A percentile compares a stretch with the other conserved stretches of the same genome.
Conservation (phyloP, 129 eudicot genomes). For the Lactuca saligna region DNA sequence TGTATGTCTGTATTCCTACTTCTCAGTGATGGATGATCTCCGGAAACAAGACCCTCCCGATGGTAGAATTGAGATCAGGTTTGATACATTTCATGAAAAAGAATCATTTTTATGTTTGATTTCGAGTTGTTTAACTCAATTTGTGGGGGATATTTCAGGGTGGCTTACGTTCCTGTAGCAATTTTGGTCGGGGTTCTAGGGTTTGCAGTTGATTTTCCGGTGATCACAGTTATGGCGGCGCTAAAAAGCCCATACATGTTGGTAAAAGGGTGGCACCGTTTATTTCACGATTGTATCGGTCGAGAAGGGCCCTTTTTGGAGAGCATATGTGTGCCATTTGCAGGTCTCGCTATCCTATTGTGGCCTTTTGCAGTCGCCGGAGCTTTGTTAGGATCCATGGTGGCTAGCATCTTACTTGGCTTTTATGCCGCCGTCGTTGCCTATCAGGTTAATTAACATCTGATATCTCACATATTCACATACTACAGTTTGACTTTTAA, state of each 20-base stretch:
- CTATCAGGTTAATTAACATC: constrained; percentile 54
- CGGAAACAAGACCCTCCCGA: constrained; percentile 57
- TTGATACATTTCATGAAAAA: constrained; percentile 12
- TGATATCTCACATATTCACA: not conserved
- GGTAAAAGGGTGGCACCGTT: constrained; percentile 84
- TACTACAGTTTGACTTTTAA: constrained; percentile 16
- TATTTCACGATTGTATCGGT: constrained; percentile 90
- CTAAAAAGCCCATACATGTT: constrained; percentile 87
- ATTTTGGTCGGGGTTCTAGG: constrained; percentile 64
- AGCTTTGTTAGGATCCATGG: constrained; percentile 73
- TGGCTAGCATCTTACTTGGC: constrained; percentile 73
- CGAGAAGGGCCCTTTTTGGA: constrained; percentile 97
- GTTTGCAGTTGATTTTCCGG: constrained; percentile 53
- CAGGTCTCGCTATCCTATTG: constrained; percentile 85
- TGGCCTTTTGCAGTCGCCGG: constrained; percentile 96
- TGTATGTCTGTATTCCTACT: constrained; percentile 72
- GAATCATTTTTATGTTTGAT: constrained; percentile 14
- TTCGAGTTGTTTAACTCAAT: not conserved
- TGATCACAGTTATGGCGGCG: constrained; percentile 68
- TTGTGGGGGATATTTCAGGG: constrained; percentile 40
- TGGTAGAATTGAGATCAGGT: constrained; percentile 83
- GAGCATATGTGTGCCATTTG: constrained; percentile 89
- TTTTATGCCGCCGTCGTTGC: constrained; percentile 79
- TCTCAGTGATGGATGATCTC: constrained; percentile 73
- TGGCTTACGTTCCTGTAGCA: constrained; percentile 62